phyloP scores from a whole-genome alignment of 805 yeast species.

The Zygotorulaspora florentina region DNA sequence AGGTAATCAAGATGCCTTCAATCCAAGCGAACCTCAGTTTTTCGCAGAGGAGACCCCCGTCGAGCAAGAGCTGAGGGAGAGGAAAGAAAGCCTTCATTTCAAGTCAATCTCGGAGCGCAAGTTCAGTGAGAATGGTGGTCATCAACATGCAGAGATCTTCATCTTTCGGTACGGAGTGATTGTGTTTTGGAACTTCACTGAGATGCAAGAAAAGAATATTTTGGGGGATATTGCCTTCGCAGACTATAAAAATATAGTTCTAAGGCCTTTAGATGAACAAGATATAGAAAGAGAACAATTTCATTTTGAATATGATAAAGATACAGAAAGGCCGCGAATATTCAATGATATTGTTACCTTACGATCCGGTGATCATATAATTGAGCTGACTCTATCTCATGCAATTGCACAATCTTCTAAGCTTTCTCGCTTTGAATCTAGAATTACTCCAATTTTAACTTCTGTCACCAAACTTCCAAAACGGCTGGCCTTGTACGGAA shows the following conservation, averaged over 20 bases:
- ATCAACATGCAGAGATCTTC: conserved; percentile 77
- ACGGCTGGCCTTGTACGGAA: conserved; percentile 84
- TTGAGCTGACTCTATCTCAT: conserved; percentile 88
- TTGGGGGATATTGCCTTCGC: conserved; percentile 78
- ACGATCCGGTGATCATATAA: conserved; percentile 85
- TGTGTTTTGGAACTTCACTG: conserved; percentile 97
- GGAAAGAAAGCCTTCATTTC: conserved; percentile 12
- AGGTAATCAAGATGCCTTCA: conserved; percentile 53
- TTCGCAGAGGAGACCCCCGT: conserved; percentile 49
- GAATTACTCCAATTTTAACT: conserved; percentile 78
- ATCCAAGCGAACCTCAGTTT: conserved; percentile 90
- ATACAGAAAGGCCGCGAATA: conserved; percentile 64
- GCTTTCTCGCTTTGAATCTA: conserved; percentile 82
- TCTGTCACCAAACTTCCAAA: conserved; percentile 88
- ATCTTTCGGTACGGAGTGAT: conserved; percentile 89
- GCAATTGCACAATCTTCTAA: conserved; percentile 97
- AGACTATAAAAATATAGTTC: conserved; percentile 48
- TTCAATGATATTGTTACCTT: conserved; percentile 92
- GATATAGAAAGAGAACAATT: conserved; percentile 87
- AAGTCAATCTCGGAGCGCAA: conserved; percentile 15
- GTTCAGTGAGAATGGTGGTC: conserved; percentile 24
- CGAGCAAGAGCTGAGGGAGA: conserved; percentile 20
- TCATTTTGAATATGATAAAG: conserved; percentile 48
- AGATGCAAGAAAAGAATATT: conserved; percentile 86
- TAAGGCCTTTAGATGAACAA: conserved; percentile 75